phyloP scores from a whole-genome alignment of 164 flowering plant genomes.

The Sedum album region DNA sequence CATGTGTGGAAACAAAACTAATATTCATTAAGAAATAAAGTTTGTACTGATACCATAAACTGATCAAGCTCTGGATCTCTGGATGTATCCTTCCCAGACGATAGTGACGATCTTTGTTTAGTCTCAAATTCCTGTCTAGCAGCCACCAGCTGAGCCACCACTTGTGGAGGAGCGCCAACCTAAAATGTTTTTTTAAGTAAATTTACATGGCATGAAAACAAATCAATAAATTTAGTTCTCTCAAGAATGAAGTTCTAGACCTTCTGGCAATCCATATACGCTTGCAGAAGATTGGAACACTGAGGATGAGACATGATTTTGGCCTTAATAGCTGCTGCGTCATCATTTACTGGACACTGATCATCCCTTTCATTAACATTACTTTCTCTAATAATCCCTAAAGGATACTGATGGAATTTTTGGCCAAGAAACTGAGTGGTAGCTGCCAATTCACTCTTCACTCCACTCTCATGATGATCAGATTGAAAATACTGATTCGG shows the following conservation, averaged over 20 bases:
- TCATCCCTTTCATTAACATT: conserved; percentile 26
- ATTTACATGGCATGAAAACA: not conserved
- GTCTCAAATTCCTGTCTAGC: conserved; percentile 65
- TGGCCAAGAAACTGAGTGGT: conserved; percentile 21
- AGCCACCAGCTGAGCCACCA: conserved; percentile 51
- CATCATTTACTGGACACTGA: conserved; percentile 11
- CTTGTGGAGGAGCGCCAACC: conserved; percentile 95
- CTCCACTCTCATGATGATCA: conserved; percentile 19
- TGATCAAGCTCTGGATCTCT: conserved; percentile 94
- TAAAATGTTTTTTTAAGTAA: conserved; percentile 14
- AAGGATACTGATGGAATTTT: conserved; percentile 17
- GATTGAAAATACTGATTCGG: conserved; percentile 19
- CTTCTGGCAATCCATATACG: conserved; percentile 95
- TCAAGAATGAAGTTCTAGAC: conserved; percentile 19
- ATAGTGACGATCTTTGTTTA: conserved; percentile 41
- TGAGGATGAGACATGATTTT: conserved; percentile 90
- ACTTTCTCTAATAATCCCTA: conserved; percentile 15
- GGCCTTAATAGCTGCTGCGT: conserved; percentile 72
- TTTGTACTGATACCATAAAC: conserved; percentile 53
- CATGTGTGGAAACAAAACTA: not conserved
- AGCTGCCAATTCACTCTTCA: conserved; percentile 26
- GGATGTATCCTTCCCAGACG: conserved; percentile 21
- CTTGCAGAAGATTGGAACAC: conserved; percentile 68
- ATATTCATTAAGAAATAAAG: not conserved
- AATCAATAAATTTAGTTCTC: not conserved